phyloP scores from a whole-genome alignment of 352 stramenopile species.

The Thalassiosira ordinaria region DNA sequence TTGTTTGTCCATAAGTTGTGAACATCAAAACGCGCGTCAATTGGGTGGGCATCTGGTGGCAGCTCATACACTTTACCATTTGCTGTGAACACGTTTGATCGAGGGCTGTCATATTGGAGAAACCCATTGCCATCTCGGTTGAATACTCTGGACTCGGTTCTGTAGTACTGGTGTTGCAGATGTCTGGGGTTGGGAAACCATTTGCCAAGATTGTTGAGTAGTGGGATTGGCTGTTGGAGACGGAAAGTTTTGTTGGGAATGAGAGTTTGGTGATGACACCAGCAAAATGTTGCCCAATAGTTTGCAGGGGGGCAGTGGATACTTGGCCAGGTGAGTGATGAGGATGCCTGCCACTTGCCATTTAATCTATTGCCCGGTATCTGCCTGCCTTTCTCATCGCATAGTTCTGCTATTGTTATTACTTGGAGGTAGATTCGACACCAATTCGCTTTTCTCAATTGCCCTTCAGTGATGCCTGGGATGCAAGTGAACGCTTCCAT shows the following conservation, averaged over 20 bases:
- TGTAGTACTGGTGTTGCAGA: not conserved
- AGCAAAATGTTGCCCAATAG: conserved; percentile 6
- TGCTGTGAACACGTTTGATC: not conserved
- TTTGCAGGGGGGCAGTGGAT: not conserved
- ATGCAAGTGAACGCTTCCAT: conserved; percentile 37
- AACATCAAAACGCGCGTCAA: not conserved
- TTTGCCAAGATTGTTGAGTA: not conserved
- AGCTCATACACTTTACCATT: not conserved
- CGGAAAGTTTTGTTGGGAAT: not conserved
- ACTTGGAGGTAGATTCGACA: not conserved
- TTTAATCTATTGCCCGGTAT: conserved; percentile 7
- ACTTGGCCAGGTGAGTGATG: not conserved
- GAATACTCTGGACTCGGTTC: not conserved
- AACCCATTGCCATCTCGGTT: not conserved
- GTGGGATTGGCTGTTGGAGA: not conserved
- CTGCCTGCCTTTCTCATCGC: not conserved
- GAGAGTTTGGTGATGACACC: not conserved
- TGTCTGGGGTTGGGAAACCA: not conserved
- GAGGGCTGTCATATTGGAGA: not conserved
- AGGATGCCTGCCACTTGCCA: conserved; percentile 4
- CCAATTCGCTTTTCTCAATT: not conserved
- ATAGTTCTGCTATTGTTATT: conserved; percentile 13
- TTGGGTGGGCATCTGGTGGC: not conserved
- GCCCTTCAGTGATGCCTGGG: not conserved
- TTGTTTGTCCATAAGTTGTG: not conserved